phyloP scores from a whole-genome alignment of 78 protist species.

The Dictyostelium discoideum region DNA sequence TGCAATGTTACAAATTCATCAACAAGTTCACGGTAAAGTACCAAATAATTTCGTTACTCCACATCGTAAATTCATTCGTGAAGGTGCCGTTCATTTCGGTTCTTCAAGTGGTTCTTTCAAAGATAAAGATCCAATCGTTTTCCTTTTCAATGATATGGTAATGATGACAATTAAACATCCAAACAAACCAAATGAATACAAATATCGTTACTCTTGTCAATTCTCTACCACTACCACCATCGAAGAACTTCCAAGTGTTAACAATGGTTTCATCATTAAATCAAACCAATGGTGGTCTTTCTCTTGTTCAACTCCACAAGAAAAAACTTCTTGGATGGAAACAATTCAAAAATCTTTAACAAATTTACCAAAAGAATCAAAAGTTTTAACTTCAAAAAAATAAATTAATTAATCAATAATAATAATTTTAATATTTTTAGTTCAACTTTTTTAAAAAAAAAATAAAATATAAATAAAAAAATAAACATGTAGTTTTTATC shows the following conservation, averaged over 20 bases:
- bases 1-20: slow-evolving; percentile 63
- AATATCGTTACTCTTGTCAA: slow-evolving; percentile 28
- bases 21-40: slow-evolving; percentile 57
- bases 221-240: slow-evolving; percentile 18
- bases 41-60: slow-evolving; percentile 67
- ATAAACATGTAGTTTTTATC: background rate
- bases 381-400: slow-evolving; percentile 3
- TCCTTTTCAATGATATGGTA: slow-evolving; percentile 66
- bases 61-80: slow-evolving; percentile 70
- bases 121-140: slow-evolving; percentile 75
- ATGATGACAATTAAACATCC: slow-evolving; percentile 80
- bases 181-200: slow-evolving; percentile 61
- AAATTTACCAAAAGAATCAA: slow-evolving; percentile 53
- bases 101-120: slow-evolving; percentile 67
- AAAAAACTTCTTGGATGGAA: slow-evolving; percentile 45
- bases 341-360: slow-evolving; percentile 8
- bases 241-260: slow-evolving; percentile 51
- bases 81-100: slow-evolving; percentile 61
- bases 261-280: slow-evolving; percentile 72
- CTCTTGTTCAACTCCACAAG: slow-evolving; percentile 41
- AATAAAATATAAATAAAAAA: background rate
- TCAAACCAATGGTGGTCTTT: slow-evolving; percentile 60
- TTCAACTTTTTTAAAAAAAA: too few relatives aligned
- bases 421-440: background rate
- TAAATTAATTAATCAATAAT: background rate